These are phyloP conservation scores for Asterochloris erici DNA, from an alignment of 139 green algal genomes.

Conservation along the genomic window DNA sequence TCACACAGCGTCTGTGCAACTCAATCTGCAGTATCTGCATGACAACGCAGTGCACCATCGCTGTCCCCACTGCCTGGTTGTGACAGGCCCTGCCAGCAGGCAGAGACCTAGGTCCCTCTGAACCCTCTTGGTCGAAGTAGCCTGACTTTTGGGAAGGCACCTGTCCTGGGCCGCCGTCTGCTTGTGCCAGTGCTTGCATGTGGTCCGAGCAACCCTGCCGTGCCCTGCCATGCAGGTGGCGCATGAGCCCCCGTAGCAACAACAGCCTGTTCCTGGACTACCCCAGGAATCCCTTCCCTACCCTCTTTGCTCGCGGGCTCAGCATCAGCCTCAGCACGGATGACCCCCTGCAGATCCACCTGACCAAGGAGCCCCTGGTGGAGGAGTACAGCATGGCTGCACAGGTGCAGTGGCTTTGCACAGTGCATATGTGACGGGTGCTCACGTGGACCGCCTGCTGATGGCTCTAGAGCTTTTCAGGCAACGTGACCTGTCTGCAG, in stretches of 20 bases:
- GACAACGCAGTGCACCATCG: too few relatives aligned
- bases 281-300: constrained; percentile 98
- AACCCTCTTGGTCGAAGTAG: not conserved
- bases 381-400: constrained; percentile 97
- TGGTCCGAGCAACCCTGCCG: not conserved
- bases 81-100: not conserved
- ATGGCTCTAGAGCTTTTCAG: not conserved
- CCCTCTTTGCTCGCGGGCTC: constrained; percentile 95
- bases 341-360: constrained; percentile 85
- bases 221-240: constrained; percentile 70
- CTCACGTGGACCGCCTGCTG: constrained; percentile 33
- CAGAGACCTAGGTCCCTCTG: not conserved
- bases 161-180: not conserved
- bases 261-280: constrained; percentile 99
- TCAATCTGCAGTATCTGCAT: too few relatives aligned
- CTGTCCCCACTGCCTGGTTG: too few relatives aligned
- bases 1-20: too few relatives aligned
- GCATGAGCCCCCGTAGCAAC: constrained; percentile 96
- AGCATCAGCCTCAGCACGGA: constrained; percentile 81
- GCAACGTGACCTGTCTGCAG: not conserved
- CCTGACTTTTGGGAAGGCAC: not conserved
- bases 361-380: constrained; percentile 97
- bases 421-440: constrained; percentile 93
- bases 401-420: constrained; percentile 89
- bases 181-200: not conserved